phyloP scores from a whole-genome alignment of 371 early-diverging fungal genomes.

The Smittium mucronatum region DNA sequence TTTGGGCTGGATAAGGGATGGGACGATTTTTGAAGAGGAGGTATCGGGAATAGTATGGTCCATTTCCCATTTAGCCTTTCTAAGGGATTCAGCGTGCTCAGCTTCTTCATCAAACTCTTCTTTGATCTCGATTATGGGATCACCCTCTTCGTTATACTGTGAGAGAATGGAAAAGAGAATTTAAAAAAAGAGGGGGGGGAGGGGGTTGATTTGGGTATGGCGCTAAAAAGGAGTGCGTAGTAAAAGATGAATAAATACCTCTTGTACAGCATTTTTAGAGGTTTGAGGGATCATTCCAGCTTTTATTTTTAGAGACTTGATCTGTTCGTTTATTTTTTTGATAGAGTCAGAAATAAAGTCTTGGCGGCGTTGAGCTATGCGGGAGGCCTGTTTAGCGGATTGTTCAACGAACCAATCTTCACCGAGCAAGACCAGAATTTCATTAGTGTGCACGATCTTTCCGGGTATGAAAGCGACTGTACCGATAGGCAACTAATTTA shows the following conservation, averaged over 20 bases:
- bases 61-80: conserved; percentile 37
- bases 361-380: conserved; percentile 52
- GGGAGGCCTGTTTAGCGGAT: conserved; percentile 59
- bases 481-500: conserved; percentile 57
- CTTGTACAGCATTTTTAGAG: conserved; percentile 21
- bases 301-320: conserved; percentile 33
- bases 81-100: conserved; percentile 62
- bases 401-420: conserved; percentile 84
- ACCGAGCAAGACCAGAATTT: conserved; percentile 70
- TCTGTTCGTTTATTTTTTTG: conserved; percentile 36
- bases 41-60: conserved; percentile 12
- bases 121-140: conserved; percentile 72
- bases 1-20: no score
- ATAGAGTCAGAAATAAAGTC: conserved; percentile 56
- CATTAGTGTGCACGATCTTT: conserved; percentile 74
- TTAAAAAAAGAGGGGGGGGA: no score
- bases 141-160: conserved; percentile 74
- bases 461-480: conserved; percentile 82
- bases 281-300: conserved; percentile 32
- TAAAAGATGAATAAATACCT: conserved; percentile 6
- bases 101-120: conserved; percentile 52
- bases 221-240: conserved; percentile 4
- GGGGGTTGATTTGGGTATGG: no score
- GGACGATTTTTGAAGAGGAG: no score
- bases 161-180: neutral